These are phyloP conservation scores for Schwanniomyces pseudopolymorphus DNA, from an alignment of 805 yeast species.

Conservation along the genomic window DNA sequence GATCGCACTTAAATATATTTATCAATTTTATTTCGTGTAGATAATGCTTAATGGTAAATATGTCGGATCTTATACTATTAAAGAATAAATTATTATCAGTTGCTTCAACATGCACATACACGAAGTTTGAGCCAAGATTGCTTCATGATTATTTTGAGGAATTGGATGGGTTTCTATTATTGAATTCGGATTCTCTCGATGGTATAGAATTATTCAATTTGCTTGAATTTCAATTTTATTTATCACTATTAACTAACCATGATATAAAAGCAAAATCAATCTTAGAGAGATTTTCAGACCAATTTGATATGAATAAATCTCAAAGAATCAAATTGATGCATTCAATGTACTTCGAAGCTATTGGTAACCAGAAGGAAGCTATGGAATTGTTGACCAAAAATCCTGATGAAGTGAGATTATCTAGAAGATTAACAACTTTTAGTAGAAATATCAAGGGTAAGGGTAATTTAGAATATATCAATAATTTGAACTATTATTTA, in stretches of 20 bases:
- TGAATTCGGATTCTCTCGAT: conserved; percentile 28
- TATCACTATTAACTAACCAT: conserved; percentile 56
- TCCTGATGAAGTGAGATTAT: conserved; percentile 36
- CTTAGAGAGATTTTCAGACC: conserved; percentile 65
- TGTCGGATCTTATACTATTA: conserved; percentile 11
- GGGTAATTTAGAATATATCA: conserved; percentile 45
- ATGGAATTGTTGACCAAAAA: conserved; percentile 23
- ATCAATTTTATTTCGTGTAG: not conserved
- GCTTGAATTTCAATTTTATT: conserved; percentile 69
- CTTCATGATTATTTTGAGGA: conserved; percentile 37
- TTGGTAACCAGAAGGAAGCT: conserved; percentile 36
- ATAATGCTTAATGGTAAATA: not conserved
- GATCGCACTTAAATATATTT: conserved; percentile 2
- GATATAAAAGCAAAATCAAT: conserved; percentile 71
- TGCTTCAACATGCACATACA: conserved; percentile 51
- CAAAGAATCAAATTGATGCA: conserved; percentile 57
- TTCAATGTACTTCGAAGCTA: conserved; percentile 57
- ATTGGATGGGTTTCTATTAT: conserved; percentile 33
- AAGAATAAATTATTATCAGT: conserved; percentile 52
- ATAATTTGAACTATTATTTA: conserved; percentile 52
- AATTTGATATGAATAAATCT: conserved; percentile 51
- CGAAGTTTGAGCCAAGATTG: conserved; percentile 47
- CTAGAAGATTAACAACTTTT: conserved; percentile 37
- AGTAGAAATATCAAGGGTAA: conserved; percentile 18
- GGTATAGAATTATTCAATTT: conserved; percentile 55